phyloP scores from a whole-genome alignment of 2,329 filamentous ascomycete genomes.

The Xylariaceae sp. region DNA sequence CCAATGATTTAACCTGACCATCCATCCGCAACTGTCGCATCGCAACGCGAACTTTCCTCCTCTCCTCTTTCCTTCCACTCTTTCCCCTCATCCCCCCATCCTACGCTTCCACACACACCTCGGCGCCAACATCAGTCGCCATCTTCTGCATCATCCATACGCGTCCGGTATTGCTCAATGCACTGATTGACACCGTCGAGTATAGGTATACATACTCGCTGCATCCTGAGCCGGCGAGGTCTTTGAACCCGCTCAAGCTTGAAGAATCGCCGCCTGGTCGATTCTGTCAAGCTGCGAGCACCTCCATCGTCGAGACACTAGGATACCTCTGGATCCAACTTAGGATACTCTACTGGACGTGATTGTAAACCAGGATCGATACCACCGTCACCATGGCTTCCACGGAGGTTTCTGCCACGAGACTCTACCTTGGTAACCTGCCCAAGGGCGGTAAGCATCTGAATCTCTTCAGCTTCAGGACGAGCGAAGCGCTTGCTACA shows the following conservation, averaged over 20 bases:
- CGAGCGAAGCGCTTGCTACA: neutral
- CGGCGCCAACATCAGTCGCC: neutral
- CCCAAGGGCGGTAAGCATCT: conserved; percentile 78
- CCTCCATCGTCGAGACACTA: conserved; percentile 6
- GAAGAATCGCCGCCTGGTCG: neutral
- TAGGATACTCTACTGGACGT: conserved; percentile 4
- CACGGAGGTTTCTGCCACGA: conserved; percentile 76
- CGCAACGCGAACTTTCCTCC: conserved; percentile 10
- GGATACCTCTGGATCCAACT: conserved; percentile 1
- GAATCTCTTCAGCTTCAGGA: conserved; percentile 2
- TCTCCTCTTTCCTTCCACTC: conserved; percentile 4
- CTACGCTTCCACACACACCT: neutral
- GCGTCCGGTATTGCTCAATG: neutral
- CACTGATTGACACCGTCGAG: neutral
- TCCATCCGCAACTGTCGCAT: conserved; percentile 19
- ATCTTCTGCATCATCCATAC: conserved; percentile 1
- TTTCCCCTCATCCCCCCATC: conserved; percentile 7
- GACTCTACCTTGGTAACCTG: conserved; percentile 96
- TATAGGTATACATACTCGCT: neutral
- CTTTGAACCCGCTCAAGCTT: conserved; percentile 1
- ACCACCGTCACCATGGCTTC: conserved; percentile 25
- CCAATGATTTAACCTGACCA: conserved; percentile 12
- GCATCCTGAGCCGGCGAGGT: neutral
- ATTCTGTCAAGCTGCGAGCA: neutral
- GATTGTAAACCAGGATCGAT: conserved; percentile 10